phyloP scores from a whole-genome alignment of 2,329 filamentous ascomycete genomes.

The Paracoccidioides lutzii region DNA sequence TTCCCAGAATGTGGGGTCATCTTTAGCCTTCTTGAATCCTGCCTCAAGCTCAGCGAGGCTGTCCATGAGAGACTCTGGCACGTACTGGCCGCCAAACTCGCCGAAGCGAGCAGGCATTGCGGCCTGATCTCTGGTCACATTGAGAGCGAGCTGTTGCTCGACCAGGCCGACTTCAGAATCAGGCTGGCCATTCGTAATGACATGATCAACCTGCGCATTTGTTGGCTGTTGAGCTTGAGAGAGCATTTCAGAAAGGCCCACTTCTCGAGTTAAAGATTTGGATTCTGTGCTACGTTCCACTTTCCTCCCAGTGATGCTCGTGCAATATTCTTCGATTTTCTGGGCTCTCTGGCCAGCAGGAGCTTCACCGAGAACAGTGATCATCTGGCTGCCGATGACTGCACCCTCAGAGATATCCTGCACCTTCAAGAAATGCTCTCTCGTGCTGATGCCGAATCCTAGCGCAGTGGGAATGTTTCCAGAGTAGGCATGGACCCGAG shows the following conservation, averaged over 20 bases:
- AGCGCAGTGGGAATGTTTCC: conserved; percentile 83
- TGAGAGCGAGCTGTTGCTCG: conserved; percentile 74
- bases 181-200: conserved; percentile 42
- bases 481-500: conserved; percentile 81
- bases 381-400: conserved; percentile 91
- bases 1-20: conserved; percentile 90
- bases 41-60: conserved; percentile 80
- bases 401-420: conserved; percentile 80
- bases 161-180: conserved; percentile 55
- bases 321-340: conserved; percentile 76
- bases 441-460: conserved; percentile 90
- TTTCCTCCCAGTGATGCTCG: conserved; percentile 52
- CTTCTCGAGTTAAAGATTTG: conserved; percentile 47
- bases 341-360: conserved; percentile 52
- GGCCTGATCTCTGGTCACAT: conserved; percentile 42
- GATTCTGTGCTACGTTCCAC: conserved; percentile 31
- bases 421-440: conserved; percentile 82
- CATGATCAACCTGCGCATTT: conserved; percentile 22
- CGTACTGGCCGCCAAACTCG: conserved; percentile 93
- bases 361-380: conserved; percentile 63
- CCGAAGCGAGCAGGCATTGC: conserved; percentile 79
- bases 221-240: conserved; percentile 46
- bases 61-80: conserved; percentile 96
- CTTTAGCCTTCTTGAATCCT: conserved; percentile 75
- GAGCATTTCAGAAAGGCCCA: conserved; percentile 57